phyloP scores from a whole-genome alignment of 2,329 filamentous ascomycete genomes.

The Pseudocercospora vitis region DNA sequence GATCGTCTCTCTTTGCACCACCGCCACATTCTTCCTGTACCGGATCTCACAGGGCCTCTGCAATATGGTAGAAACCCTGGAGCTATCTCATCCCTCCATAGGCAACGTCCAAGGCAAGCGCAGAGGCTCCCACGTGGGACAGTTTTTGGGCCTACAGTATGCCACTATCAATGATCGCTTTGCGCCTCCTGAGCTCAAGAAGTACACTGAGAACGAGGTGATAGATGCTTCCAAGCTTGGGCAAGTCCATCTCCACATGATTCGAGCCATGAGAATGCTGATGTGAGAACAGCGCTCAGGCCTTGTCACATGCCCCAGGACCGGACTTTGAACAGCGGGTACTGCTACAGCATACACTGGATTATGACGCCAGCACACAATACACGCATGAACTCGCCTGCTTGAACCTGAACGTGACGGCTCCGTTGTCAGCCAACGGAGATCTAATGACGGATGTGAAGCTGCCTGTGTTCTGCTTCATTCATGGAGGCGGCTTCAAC shows the following conservation, averaged over 20 bases:
- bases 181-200: constrained; percentile 36
- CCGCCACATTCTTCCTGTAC: too few relatives aligned
- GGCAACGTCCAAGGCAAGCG: constrained; percentile 29
- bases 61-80: constrained; percentile 12
- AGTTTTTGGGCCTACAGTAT: constrained; percentile 44
- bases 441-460: background rate
- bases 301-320: background rate
- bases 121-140: constrained; percentile 31
- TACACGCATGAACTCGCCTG: constrained; percentile 9
- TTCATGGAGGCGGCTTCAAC: constrained; percentile 46
- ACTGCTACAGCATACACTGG: constrained; percentile 3
- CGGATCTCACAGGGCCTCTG: too few relatives aligned
- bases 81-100: constrained; percentile 26
- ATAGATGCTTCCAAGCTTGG: constrained; percentile 41
- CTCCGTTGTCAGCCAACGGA: constrained; percentile 5
- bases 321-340: constrained; percentile 4
- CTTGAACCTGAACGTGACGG: constrained; percentile 15
- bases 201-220: constrained; percentile 27
- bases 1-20: too few relatives aligned
- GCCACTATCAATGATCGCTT: constrained; percentile 42
- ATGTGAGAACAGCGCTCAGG: background rate
- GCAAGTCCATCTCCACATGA: constrained; percentile 28
- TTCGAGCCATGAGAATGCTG: background rate
- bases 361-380: constrained; percentile 7
- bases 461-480: constrained; percentile 48